Percentiles rank a stretch among this genome's conserved stretches.
phyloP scores from a whole-genome alignment of 495 filamentous ascomycete species.

The Barbatosphaeria neglecta region DNA sequence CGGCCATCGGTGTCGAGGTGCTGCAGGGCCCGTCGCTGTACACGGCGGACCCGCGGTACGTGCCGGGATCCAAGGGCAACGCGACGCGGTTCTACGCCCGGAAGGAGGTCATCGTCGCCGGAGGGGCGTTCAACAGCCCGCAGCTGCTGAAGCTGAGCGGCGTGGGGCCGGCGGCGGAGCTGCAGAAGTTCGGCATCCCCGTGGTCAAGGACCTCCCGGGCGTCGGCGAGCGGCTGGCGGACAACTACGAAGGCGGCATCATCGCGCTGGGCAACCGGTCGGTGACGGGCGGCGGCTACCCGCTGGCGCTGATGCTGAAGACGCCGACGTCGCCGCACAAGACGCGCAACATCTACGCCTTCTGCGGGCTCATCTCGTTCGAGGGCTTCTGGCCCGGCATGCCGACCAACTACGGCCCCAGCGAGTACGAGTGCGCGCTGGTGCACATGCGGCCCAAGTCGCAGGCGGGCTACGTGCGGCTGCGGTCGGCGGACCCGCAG shows the following conservation, averaged over 20 bases:
- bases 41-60: conserved; percentile 25
- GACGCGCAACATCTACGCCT: conserved; percentile 12
- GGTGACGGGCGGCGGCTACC: conserved; percentile 3
- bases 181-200: conserved; percentile 34
- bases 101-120: conserved; percentile 41
- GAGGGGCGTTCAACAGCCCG: conserved; percentile 45
- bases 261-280: conserved; percentile 8
- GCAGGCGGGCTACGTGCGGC: conserved; percentile 36
- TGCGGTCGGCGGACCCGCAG: conserved; percentile 34
- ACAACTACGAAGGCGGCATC: conserved; percentile 35
- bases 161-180: conserved; percentile 38
- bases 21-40: conserved; percentile 24
- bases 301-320: conserved; percentile 16
- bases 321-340: conserved; percentile 13
- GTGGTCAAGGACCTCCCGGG: conserved; percentile 37
- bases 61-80: conserved; percentile 8
- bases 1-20: conserved; percentile 26
- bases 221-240: conserved; percentile 44
- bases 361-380: conserved; percentile 15
- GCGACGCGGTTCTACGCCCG: conserved; percentile 13
- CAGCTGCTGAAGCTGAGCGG: conserved; percentile 45
- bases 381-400: conserved; percentile 28
- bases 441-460: conserved; percentile 33
- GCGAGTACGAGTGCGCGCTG: conserved; percentile 21
- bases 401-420: conserved; percentile 21